Evolutionary conservation across 495 filamentous ascomycete genomes (phyloP).

Genomic region (Trichoderma reesei): DNA sequence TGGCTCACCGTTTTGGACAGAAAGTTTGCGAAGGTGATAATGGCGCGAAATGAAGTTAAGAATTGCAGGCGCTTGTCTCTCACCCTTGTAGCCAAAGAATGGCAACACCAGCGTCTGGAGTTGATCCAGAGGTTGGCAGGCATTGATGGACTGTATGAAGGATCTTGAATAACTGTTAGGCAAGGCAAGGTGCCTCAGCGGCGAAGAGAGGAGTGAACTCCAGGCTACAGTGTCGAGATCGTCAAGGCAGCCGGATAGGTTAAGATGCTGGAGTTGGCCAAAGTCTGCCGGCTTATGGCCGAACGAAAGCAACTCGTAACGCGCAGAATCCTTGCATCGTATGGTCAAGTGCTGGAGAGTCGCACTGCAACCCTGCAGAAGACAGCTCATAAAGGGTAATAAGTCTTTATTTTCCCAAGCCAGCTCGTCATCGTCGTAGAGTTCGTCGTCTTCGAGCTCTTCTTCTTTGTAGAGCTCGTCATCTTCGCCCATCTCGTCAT

Average conservation of each 20-base stretch:
- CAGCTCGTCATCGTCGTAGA: no score
- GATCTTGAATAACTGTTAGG: background rate
- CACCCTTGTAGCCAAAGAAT: no score
- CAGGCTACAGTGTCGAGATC: background rate
- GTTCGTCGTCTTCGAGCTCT: no score
- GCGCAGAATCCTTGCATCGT: no score
- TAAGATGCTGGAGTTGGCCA: background rate
- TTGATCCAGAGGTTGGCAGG: background rate
- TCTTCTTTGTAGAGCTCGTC: no score
- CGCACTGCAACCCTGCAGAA: no score
- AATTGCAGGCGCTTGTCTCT: no score
- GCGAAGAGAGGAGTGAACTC: background rate
- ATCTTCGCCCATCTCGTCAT: no score
- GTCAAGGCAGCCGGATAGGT: background rate
- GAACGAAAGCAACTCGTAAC: background rate
- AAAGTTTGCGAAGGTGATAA: background rate
- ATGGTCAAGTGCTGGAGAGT: no score
- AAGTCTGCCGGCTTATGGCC: background rate
- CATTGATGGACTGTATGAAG: background rate
- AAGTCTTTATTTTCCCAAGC: no score
- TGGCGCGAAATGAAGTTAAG: background rate
- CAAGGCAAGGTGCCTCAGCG: background rate
- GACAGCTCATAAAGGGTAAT: no score
- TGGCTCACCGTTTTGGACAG: background rate
- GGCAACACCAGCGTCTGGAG: background rate